phyloP scores from a whole-genome alignment of 1,139 yeast genomes.

The Hemisphaericaspora xylofermentans region DNA sequence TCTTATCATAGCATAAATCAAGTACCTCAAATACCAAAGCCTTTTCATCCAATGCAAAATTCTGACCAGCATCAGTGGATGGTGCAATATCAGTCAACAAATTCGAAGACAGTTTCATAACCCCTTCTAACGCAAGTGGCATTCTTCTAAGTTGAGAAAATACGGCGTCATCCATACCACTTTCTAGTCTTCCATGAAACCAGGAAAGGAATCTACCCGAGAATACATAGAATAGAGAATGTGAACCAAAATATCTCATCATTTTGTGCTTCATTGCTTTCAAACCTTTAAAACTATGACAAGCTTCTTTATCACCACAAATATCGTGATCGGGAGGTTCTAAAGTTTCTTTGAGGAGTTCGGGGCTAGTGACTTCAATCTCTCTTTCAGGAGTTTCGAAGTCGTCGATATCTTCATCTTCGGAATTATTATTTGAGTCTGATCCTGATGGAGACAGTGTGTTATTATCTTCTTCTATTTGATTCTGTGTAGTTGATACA shows the following conservation, averaged over 20 bases:
- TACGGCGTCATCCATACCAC: conserved; percentile 10
- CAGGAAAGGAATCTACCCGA: conserved; percentile 20
- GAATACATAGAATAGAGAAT: conserved; percentile 18
- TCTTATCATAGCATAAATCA: conserved; percentile 9
- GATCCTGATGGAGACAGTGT: conserved; percentile 2
- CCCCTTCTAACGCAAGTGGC: conserved; percentile 10
- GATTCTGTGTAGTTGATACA: background rate
- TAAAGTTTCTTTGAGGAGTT: conserved; percentile 12
- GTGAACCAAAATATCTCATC: conserved; percentile 19
- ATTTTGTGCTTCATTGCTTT: conserved; percentile 8
- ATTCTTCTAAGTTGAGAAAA: conserved; percentile 12
- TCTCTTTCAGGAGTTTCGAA: background rate
- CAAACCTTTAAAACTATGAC: conserved; percentile 5
- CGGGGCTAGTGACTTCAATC: conserved; percentile 7
- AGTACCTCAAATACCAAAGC: conserved; percentile 11
- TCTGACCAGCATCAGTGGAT: conserved; percentile 5
- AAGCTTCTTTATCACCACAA: conserved; percentile 1
- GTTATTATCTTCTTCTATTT: conserved; percentile 3
- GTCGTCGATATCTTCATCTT: conserved; percentile 7
- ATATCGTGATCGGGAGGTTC: conserved; percentile 9
- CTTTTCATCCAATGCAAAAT: conserved; percentile 9
- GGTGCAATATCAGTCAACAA: conserved; percentile 8
- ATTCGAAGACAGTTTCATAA: background rate
- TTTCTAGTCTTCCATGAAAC: conserved; percentile 13
- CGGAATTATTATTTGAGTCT: conserved; percentile 6